A percentile compares a stretch with the other conserved stretches of the same genome.
phyloP scores from a whole-genome alignment of 106 monocot genomes.

The Dendrobium catenatum region DNA sequence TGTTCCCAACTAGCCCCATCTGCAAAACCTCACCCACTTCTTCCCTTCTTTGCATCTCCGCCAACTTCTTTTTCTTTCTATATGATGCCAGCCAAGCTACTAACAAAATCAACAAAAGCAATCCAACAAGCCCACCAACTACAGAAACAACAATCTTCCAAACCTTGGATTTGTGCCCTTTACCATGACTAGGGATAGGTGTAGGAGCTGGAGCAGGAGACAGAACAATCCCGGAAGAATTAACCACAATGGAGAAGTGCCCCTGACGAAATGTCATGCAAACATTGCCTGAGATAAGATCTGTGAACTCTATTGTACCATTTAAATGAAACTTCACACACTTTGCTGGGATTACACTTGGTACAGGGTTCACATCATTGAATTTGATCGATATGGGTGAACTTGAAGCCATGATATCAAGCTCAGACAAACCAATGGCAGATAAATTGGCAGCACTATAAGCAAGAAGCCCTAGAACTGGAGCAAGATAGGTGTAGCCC shows the following conservation, averaged over 20 bases:
- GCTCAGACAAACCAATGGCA: slow-evolving; percentile 38
- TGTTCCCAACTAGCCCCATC: slow-evolving; percentile 33
- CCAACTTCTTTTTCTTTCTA: slow-evolving; percentile 29
- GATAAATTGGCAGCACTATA: slow-evolving; percentile 65
- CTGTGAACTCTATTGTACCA: slow-evolving; percentile 42
- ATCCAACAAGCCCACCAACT: slow-evolving; percentile 33
- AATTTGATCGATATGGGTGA: slow-evolving; percentile 60
- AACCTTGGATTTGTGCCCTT: slow-evolving; percentile 24
- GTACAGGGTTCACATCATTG: slow-evolving; percentile 10
- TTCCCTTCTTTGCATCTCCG: slow-evolving; percentile 40
- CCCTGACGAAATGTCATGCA: slow-evolving; percentile 53
- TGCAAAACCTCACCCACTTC: slow-evolving; percentile 44
- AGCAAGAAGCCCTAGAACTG: slow-evolving; percentile 69
- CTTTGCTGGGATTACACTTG: slow-evolving; percentile 16
- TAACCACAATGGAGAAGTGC: slow-evolving; percentile 72
- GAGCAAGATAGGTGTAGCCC: slow-evolving; percentile 55
- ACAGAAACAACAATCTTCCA: slow-evolving; percentile 51
- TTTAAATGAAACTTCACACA: slow-evolving; percentile 66
- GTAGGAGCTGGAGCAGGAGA: slow-evolving; percentile 3
- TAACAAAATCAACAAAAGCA: slow-evolving; percentile 36
- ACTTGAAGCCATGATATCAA: slow-evolving; percentile 33
- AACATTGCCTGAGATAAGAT: slow-evolving; percentile 35
- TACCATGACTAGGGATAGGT: neutral
- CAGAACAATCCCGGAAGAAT: slow-evolving; percentile 26
- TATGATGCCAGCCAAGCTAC: slow-evolving; percentile 19